These are phyloP conservation scores for Oryza coarctata DNA, from an alignment of 176 grass and related monocot species.

Conservation along the genomic window DNA sequence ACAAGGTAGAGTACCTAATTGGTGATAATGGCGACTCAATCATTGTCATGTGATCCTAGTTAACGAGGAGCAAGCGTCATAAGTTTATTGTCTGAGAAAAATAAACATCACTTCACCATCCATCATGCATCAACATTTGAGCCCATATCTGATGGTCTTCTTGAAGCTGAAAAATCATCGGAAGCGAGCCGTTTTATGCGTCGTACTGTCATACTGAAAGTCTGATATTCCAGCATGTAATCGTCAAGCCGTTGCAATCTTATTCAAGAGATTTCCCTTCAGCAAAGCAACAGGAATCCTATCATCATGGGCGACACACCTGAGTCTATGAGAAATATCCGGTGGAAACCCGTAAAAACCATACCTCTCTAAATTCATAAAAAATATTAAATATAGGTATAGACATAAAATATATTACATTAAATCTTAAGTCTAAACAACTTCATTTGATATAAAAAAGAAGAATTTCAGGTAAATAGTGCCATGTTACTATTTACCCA, in stretches of 20 bases:
- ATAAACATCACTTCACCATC: neutral
- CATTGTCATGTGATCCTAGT: slow-evolving; percentile 14
- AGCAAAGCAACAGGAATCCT: neutral
- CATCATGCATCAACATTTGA: neutral
- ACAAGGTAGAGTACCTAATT: neutral
- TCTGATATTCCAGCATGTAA: neutral
- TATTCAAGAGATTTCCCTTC: neutral
- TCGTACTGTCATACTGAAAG: neutral
- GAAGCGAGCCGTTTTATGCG: neutral
- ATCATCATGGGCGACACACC: neutral
- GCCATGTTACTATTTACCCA: too few species aligned
- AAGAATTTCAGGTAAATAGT: too few species aligned
- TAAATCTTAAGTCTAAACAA: too few species aligned
- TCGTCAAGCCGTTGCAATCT: neutral
- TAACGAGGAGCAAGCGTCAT: neutral
- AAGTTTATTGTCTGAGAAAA: neutral
- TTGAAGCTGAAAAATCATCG: neutral
- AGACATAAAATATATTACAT: too few species aligned
- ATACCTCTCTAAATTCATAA: too few species aligned
- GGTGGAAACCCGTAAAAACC: too few species aligned
- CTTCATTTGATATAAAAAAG: too few species aligned
- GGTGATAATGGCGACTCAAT: slow-evolving; percentile 3
- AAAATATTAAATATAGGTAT: too few species aligned
- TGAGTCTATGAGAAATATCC: too few species aligned
- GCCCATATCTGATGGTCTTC: neutral